Conservation (phyloP, 257 asterid genomes). For the Primulina huaijiensis region DNA sequence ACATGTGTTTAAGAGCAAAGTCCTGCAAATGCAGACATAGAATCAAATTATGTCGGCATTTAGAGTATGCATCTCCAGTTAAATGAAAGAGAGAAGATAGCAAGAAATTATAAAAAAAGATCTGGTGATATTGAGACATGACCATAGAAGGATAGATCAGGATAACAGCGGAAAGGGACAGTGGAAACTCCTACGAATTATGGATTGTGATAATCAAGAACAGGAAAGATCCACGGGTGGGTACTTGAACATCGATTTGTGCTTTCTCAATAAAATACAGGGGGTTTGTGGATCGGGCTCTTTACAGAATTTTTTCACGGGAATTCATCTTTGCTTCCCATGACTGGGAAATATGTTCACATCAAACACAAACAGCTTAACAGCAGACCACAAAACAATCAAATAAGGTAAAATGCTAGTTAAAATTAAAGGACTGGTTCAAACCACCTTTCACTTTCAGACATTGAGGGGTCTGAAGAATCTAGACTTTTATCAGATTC, state of each 20-base stretch:
- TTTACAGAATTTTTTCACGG: no score
- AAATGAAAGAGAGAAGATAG: not conserved
- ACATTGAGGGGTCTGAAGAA: conserved; percentile 50
- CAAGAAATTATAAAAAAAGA: conserved; percentile 6
- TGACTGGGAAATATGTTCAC: not conserved
- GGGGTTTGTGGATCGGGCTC: no score
- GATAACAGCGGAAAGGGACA: not conserved
- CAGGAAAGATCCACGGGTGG: conserved; percentile 1
- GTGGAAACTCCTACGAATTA: not conserved
- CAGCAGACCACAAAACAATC: conserved; percentile 12
- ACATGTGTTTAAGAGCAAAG: not conserved
- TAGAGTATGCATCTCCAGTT: not conserved
- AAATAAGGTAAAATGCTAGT: conserved; percentile 3
- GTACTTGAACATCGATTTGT: not conserved
- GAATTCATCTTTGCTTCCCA: not conserved
- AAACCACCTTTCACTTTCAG: conserved; percentile 52
- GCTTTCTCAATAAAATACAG: not conserved
- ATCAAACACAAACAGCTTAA: conserved; percentile 12
- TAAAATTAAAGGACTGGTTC: conserved; percentile 19
- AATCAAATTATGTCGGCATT: not conserved
- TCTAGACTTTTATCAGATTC: conserved; percentile 44
- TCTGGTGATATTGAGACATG: conserved; percentile 3
- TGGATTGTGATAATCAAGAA: conserved; percentile 1
- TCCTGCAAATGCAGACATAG: conserved; percentile 1
- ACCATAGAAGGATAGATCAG: conserved; percentile 11